phyloP scores from a whole-genome alignment of 2,329 filamentous ascomycete species.

The Cadophora gregata region DNA sequence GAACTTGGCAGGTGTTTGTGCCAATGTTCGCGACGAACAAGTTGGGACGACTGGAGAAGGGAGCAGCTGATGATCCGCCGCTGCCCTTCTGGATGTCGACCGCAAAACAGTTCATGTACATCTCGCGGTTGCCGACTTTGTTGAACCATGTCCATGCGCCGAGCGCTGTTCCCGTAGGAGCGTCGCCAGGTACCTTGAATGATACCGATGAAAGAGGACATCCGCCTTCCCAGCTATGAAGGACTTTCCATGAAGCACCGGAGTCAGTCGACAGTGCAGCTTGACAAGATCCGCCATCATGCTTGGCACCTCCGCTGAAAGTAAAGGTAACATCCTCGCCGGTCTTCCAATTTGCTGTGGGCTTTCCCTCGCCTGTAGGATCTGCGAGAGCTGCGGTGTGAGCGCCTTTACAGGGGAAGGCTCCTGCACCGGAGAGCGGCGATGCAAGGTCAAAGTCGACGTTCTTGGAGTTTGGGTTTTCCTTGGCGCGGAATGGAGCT shows the following conservation, averaged over 20 bases:
- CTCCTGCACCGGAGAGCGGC: not conserved
- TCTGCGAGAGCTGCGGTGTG: not conserved
- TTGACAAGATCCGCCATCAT: conserved; percentile 7
- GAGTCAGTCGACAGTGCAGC: not conserved
- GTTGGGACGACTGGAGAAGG: not conserved
- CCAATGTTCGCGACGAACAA: conserved; percentile 18
- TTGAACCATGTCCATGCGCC: conserved; percentile 7
- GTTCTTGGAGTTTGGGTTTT: not conserved
- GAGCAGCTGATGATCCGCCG: not conserved
- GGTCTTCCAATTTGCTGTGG: not conserved
- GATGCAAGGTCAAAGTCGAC: not conserved
- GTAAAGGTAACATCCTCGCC: not conserved
- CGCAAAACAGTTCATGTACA: not conserved
- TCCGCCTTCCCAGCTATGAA: not conserved
- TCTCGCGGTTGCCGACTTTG: not conserved
- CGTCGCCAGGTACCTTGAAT: conserved; percentile 5
- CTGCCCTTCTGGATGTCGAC: not conserved
- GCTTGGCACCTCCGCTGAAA: not conserved
- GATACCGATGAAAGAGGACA: not conserved
- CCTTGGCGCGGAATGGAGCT: not conserved
- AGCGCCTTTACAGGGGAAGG: conserved; percentile 9
- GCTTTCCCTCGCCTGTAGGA: not conserved
- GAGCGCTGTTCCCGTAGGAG: not conserved
- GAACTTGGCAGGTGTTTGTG: not conserved
- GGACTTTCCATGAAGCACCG: not conserved